Evolutionary conservation across 768 basidiomycete genomes (phyloP).

Genomic region (Fomitopsis pulvina): DNA sequence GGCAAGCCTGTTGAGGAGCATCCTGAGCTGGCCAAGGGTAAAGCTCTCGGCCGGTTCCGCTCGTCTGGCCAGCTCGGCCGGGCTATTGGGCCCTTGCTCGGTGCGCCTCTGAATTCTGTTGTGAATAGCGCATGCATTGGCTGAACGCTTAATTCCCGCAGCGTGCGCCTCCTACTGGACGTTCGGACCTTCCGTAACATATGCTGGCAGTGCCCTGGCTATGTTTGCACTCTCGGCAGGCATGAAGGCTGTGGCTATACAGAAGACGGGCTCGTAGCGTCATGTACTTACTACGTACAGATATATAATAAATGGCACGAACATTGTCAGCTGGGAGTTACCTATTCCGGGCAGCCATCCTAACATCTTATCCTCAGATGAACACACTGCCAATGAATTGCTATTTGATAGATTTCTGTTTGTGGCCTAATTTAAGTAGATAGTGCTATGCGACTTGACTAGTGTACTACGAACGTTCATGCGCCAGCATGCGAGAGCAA

Average conservation of each 20-base stretch:
- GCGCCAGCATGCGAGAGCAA: neutral
- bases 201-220: slow-evolving; percentile 52
- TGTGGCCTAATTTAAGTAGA: neutral
- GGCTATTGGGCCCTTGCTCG: slow-evolving; percentile 87
- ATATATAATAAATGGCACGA: no score
- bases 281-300: neutral
- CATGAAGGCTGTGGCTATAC: slow-evolving; percentile 39
- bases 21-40: slow-evolving; percentile 74
- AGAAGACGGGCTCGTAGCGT: slow-evolving; percentile 5
- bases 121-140: slow-evolving; percentile 2
- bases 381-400: neutral
- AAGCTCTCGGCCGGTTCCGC: slow-evolving; percentile 79
- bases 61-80: slow-evolving; percentile 94
- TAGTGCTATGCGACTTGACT: neutral
- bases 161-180: slow-evolving; percentile 89
- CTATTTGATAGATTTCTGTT: no score
- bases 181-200: slow-evolving; percentile 77
- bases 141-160: slow-evolving; percentile 24
- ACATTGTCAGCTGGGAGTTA: no score
- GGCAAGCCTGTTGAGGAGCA: slow-evolving; percentile 50
- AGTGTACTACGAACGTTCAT: neutral
- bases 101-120: slow-evolving; percentile 32
- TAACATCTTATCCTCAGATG: no score
- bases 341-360: no score
- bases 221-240: slow-evolving; percentile 53